Evolutionary conservation across 2,329 filamentous ascomycete genomes (phyloP).

Genomic region (Xylariaceae sp.): DNA sequence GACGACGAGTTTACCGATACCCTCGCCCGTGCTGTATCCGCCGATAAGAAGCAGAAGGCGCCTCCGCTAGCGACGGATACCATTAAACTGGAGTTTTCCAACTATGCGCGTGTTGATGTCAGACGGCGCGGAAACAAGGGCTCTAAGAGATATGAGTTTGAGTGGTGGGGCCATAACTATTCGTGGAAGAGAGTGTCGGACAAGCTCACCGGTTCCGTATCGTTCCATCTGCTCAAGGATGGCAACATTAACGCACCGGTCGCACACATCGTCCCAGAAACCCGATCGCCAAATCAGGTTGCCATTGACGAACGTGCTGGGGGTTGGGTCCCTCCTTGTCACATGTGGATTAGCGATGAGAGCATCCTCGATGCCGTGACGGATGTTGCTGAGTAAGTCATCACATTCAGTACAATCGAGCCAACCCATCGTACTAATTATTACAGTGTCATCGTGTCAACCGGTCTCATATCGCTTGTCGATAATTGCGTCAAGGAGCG

Average conservation of each 20-base stretch:
- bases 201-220: constrained; percentile 69
- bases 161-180: constrained; percentile 90
- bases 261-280: constrained; percentile 84
- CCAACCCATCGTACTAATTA: constrained; percentile 17
- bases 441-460: constrained; percentile 79
- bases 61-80: constrained; percentile 67
- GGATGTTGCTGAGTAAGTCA: constrained; percentile 82
- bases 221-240: constrained; percentile 78
- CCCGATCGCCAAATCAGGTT: constrained; percentile 70
- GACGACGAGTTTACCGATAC: constrained; percentile 38
- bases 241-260: constrained; percentile 64
- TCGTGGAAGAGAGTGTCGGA: constrained; percentile 77
- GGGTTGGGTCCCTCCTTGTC: constrained; percentile 88
- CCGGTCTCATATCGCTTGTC: constrained; percentile 84
- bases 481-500: constrained; percentile 87
- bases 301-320: constrained; percentile 75
- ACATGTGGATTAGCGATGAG: constrained; percentile 85
- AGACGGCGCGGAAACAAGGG: constrained; percentile 67
- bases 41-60: constrained; percentile 37
- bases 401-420: constrained; percentile 10
- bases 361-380: constrained; percentile 68
- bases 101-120: constrained; percentile 91
- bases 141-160: constrained; percentile 82
- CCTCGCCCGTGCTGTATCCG: constrained; percentile 31
- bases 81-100: constrained; percentile 92